These are phyloP conservation scores for Aspergillus sp. DNA, from an alignment of 2,329 filamentous ascomycete genomes.

Conservation along the genomic window DNA sequence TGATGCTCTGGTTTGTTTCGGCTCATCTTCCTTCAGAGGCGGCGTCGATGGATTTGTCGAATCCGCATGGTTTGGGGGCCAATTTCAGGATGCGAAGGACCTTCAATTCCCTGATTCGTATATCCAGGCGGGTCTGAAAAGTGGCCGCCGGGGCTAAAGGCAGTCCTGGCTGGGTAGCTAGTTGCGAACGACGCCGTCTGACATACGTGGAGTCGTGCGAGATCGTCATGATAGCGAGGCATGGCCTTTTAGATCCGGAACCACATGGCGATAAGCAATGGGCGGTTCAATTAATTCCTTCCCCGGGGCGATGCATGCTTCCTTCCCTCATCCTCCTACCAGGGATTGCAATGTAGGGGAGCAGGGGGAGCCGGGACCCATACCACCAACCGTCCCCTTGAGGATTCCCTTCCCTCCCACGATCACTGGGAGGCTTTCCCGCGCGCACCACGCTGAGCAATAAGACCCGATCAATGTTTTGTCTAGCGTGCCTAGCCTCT, in stretches of 20 bases:
- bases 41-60: not conserved
- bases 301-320: constrained; percentile 5
- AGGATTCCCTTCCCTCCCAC: not conserved
- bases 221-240: constrained; percentile 21
- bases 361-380: not conserved
- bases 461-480: not conserved
- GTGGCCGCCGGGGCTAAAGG: not conserved
- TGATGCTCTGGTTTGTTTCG: constrained; percentile 2
- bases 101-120: constrained; percentile 15
- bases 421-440: not conserved
- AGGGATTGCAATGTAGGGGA: not conserved
- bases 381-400: not conserved
- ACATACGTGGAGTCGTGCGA: constrained; percentile 21
- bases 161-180: constrained; percentile 1
- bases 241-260: constrained; percentile 18
- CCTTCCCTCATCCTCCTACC: not conserved
- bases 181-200: constrained; percentile 12
- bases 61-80: constrained; percentile 19
- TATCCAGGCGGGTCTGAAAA: constrained; percentile 3
- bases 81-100: constrained; percentile 10
- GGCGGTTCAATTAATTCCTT: constrained; percentile 10
- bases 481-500: not conserved
- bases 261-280: constrained; percentile 28
- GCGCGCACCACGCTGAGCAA: not conserved
- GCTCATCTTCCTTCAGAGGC: not conserved